Conservation (phyloP, 2,329 filamentous ascomycete species). For the Akanthomyces uredinophilus region DNA sequence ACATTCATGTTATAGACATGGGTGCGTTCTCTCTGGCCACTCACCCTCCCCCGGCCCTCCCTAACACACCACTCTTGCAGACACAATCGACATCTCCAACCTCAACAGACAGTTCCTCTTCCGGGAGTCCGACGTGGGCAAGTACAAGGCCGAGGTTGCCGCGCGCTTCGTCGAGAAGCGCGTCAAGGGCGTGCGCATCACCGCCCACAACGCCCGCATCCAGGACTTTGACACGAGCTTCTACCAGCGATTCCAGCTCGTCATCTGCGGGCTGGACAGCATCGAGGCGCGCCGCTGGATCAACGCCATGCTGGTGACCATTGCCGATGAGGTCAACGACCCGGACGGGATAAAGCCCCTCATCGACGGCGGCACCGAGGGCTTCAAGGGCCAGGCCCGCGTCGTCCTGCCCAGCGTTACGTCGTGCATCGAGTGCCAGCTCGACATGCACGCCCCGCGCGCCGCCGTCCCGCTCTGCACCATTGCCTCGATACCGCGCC, state of each 20-base stretch:
- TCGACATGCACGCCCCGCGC: conserved; percentile 97
- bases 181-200: conserved; percentile 88
- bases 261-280: conserved; percentile 92
- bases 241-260: conserved; percentile 93
- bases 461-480: conserved; percentile 96
- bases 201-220: conserved; percentile 87
- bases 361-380: conserved; percentile 94
- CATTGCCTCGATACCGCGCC: conserved; percentile 89
- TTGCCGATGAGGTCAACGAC: conserved; percentile 69
- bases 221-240: conserved; percentile 96
- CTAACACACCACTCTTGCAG: conserved; percentile 35
- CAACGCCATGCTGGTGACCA: conserved; percentile 84
- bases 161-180: conserved; percentile 86
- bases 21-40: conserved; percentile 42
- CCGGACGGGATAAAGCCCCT: conserved; percentile 86
- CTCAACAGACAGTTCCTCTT: conserved; percentile 97
- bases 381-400: conserved; percentile 94
- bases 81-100: conserved; percentile 98
- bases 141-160: conserved; percentile 88
- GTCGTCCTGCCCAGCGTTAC: conserved; percentile 90
- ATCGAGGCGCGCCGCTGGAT: conserved; percentile 99
- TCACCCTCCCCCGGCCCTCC: not conserved
- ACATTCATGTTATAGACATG: conserved; percentile 99
- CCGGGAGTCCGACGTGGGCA: conserved; percentile 84
- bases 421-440: conserved; percentile 95